phyloP scores from a whole-genome alignment of 2,329 filamentous ascomycete species.

The Hymenoscyphus fraxineus region DNA sequence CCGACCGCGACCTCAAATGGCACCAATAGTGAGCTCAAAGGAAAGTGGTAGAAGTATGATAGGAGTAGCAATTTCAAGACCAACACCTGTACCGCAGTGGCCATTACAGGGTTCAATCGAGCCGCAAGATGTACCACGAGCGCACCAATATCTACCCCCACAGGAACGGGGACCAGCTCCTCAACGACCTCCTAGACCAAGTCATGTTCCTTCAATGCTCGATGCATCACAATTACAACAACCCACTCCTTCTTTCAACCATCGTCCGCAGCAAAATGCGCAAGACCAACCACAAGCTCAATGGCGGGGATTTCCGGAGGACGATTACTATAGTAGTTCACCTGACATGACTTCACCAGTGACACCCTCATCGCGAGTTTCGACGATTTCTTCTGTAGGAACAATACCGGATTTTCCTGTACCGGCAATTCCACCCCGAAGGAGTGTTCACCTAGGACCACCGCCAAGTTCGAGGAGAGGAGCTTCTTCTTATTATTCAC shows the following conservation, averaged over 20 bases:
- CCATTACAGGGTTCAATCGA: slow-evolving; percentile 40
- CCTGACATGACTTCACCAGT: slow-evolving; percentile 43
- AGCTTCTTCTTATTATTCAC: slow-evolving; percentile 62
- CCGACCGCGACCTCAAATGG: slow-evolving; percentile 26
- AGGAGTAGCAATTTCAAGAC: slow-evolving; percentile 46
- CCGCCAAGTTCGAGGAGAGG: slow-evolving; percentile 59
- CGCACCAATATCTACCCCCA: slow-evolving; percentile 47
- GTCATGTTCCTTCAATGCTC: slow-evolving; percentile 55
- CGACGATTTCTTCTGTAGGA: slow-evolving; percentile 50
- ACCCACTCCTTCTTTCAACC: slow-evolving; percentile 52
- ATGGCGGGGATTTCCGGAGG: slow-evolving; percentile 7
- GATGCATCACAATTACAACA: slow-evolving; percentile 55
- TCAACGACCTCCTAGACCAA: slow-evolving; percentile 57
- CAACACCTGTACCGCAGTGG: slow-evolving; percentile 50
- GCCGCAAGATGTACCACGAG: slow-evolving; percentile 15
- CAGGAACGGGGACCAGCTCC: slow-evolving; percentile 50
- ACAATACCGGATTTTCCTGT: slow-evolving; percentile 52
- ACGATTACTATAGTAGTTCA: slow-evolving; percentile 28
- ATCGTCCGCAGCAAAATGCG: slow-evolving; percentile 39
- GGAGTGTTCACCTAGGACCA: slow-evolving; percentile 54
- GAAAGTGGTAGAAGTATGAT: slow-evolving; percentile 25
- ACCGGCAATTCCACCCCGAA: slow-evolving; percentile 34
- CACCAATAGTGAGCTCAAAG: slow-evolving; percentile 19
- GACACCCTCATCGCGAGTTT: slow-evolving; percentile 49
- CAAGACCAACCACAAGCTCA: slow-evolving; percentile 15